Base-by-base conservation (phyloP, 495 filamentous ascomycete species). In the Aspergillus cavernicola region DNA sequence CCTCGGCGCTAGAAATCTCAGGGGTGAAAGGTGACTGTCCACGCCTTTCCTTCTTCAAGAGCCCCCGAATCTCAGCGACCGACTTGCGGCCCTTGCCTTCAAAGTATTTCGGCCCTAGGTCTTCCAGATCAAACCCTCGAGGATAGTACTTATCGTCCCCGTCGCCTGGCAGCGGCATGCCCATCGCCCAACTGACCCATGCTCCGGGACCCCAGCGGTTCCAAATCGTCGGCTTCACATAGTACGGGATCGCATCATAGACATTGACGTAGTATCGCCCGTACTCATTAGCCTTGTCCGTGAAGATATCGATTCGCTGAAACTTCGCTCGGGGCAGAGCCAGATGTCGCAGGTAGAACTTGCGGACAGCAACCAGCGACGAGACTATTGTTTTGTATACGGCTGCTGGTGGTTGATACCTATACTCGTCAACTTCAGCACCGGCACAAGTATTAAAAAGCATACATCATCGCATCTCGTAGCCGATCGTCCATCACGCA, bases 401-500 rank as follows among this genome's bases (percentile, higher is more conserved):
- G 0, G 50, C 50, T 0, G 76, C 63, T 1, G 82, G 76, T 6
- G 67, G 48, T 1, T 66, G 47, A 47, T 75, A 78, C 67, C 77
- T 80, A 42, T 40, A 2, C 7, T 12, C 4, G 15, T 18, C 12
- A 35, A 15, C 24, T 18, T 12, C 42, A 35, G n/a, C 16, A 52
- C 9, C 31, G n/a, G n/a, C n/a, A n/a, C n/a, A n/a, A n/a, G 3
- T 24, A 24, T n/a, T 19, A 11, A 35, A 15, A 16, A 4, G 37
- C 59, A 58, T 60, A 85, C 81, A 82, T 74, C 79, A 88, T 87
- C 0, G 84, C 82, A 20, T 65, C 72, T 15, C 85, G 69, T 29
- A 86, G 61, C 6, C 83, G 64, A 26, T 82, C 78, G 29, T 83
- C 82, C 78, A 87, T 81, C 36, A 86, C 45, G 11, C 74, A 77